A percentile compares a stretch with the other conserved stretches of the same genome.
Evolutionary conservation across 2,329 filamentous ascomycete species (phyloP).

Genomic region (Pseudopithomyces chartarum): DNA sequence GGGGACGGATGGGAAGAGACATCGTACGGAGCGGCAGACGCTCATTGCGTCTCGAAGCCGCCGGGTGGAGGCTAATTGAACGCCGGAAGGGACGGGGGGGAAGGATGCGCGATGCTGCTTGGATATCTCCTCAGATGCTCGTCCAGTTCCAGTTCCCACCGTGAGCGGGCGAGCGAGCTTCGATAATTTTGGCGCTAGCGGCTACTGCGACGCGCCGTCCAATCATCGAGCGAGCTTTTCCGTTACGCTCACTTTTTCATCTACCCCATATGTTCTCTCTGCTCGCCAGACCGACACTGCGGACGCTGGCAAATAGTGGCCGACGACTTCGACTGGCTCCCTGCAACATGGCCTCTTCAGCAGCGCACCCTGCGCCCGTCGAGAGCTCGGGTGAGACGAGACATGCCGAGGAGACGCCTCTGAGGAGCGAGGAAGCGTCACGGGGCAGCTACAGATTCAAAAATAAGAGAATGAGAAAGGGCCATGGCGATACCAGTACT

Average conservation of each 20-base stretch:
- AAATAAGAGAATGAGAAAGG: conserved; percentile 56
- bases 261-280: conserved; percentile 16
- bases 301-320: conserved; percentile 28
- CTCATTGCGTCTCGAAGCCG: conserved; percentile 43
- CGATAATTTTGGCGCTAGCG: conserved; percentile 24
- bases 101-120: conserved; percentile 15
- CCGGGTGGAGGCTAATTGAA: conserved; percentile 28
- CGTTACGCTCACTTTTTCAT: conserved; percentile 27
- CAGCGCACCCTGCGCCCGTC: conserved; percentile 34
- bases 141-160: background rate
- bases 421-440: conserved; percentile 39
- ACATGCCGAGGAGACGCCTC: conserved; percentile 38
- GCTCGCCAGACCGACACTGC: conserved; percentile 21
- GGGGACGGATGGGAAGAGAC: conserved; percentile 45
- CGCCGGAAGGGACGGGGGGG: conserved; percentile 10
- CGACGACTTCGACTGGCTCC: conserved; percentile 15
- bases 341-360: conserved; percentile 41
- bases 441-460: conserved; percentile 46
- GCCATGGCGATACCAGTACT: conserved; percentile 40
- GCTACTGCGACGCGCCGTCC: conserved; percentile 30
- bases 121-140: conserved; percentile 13
- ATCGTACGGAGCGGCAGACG: conserved; percentile 48
- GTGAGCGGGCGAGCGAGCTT: conserved; percentile 21
- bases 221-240: conserved; percentile 29
- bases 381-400: conserved; percentile 43